Conservation (phyloP, 371 early-diverging fungal genomes). For the Synchytrium microbalum region DNA sequence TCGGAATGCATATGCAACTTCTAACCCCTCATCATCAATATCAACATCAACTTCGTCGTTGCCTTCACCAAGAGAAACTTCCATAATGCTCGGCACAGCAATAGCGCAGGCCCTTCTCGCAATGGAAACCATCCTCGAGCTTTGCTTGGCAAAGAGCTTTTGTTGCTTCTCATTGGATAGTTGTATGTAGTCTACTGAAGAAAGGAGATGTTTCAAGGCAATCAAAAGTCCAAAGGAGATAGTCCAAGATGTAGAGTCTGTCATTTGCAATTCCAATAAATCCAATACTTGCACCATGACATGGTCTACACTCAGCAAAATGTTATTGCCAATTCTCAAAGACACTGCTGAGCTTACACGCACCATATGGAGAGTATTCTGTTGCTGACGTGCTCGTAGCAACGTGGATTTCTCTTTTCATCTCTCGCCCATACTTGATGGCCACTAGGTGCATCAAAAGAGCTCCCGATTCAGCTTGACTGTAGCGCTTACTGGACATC, state of each 20-base stretch:
- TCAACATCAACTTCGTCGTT: not conserved
- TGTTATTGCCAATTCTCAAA: too few species aligned
- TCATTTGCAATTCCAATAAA: not conserved
- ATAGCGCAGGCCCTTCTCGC: not conserved
- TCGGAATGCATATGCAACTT: not conserved
- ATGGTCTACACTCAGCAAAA: too few species aligned
- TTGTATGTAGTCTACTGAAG: not conserved
- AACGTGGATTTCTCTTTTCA: not conserved
- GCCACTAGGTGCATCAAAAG: not conserved
- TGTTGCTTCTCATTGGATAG: not conserved
- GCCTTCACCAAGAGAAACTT: not conserved
- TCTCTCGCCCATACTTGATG: not conserved
- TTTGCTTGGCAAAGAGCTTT: not conserved
- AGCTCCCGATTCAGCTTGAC: not conserved
- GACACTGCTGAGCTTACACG: too few species aligned
- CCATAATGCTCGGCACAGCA: not conserved
- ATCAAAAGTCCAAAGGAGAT: not conserved
- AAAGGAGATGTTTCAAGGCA: not conserved
- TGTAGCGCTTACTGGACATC: not conserved
- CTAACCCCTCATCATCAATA: not conserved
- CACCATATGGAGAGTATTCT: too few species aligned
- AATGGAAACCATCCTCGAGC: not conserved
- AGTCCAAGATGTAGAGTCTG: not conserved
- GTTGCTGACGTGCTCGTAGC: too few species aligned
- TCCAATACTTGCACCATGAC: not conserved